Base-by-base conservation (phyloP, 495 filamentous ascomycete genomes). In the Hapsidospora chrysogenum region DNA sequence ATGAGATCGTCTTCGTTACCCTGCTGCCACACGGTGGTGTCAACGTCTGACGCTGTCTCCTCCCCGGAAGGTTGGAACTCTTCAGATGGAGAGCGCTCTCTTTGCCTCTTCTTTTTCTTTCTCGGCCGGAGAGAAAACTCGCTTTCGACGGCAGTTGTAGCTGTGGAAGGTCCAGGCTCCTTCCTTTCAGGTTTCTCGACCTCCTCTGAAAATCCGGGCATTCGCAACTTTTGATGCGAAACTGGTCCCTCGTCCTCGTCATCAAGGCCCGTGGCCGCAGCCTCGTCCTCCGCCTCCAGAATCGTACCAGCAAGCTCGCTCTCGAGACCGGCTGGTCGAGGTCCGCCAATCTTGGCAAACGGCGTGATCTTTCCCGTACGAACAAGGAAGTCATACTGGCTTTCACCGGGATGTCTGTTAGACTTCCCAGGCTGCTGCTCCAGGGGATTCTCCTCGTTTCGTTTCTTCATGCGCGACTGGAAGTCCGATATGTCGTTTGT, bases 281-380 rank as follows among this genome's bases (percentile, higher is more conserved):
- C 63, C 36, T 67, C 65, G 19, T 78, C 74, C 43, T 85, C 84
- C 0, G 81, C 81, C 38, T 85, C 79, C 10, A 83, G 58, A 29
- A 92, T 66, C 6, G 74, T 80, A 51, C 81, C 68, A 15, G 73
- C 70, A 4, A 89, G 61, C 33, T 70, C 73, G 13, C 74, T 68
- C 25, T 71, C 60, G 4, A 68, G 58, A 1, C 68, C 72, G 26
- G 63, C 61, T 10, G 61, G 58, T 14, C 58, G 52, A 16, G 63
- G 58, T 20, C 62, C 64, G 29, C 66, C 63, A 45, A 86, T 66
- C 34, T 74, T 76, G 2, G 85, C 78, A 39, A 97, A 96, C 0
- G 89, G 89, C 0, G 89, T 97, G 44, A 97, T 97, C 54, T 96
- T 94, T 35, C 89, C 89, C 0, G 87, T 97, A 4, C 89, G 71